Conservation (phyloP, 192 early-diverging fungal genomes). For the Podila clonocystis region DNA sequence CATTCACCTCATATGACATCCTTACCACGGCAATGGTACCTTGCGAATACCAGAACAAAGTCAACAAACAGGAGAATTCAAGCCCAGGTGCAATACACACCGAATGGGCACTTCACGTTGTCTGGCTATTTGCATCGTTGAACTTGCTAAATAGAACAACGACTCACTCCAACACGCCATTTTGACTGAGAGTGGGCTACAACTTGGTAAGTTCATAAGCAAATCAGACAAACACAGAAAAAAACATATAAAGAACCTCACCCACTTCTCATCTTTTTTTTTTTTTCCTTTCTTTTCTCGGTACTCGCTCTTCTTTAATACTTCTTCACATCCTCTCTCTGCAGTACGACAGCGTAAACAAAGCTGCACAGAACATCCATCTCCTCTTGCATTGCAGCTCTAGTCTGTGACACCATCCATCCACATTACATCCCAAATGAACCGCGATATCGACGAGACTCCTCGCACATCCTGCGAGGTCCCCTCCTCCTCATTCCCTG, state of each 20-base stretch:
- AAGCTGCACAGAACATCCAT: slow-evolving; percentile 1
- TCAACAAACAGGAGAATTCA: background rate
- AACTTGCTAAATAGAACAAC: background rate
- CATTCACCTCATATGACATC: no score
- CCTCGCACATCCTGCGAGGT: slow-evolving; percentile 45
- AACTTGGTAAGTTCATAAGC: no score
- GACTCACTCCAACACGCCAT: background rate
- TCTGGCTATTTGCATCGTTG: background rate
- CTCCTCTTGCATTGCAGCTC: background rate
- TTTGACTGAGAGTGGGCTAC: no score
- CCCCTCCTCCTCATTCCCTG: slow-evolving; percentile 19
- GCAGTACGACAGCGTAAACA: background rate
- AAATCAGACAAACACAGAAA: no score
- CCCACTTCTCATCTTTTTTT: no score
- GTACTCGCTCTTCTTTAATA: background rate
- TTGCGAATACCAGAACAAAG: no score
- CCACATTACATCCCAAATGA: background rate
- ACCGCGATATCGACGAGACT: slow-evolving; percentile 25
- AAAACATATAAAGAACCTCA: no score
- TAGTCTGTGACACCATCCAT: background rate
- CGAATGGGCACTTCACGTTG: background rate
- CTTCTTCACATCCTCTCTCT: background rate
- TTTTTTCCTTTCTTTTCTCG: background rate
- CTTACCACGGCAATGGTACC: no score
- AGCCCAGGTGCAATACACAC: background rate